Percentiles rank a stretch among this genome's conserved stretches.
These are phyloP conservation scores for Nannizzia gypsea DNA, from an alignment of 2,329 filamentous ascomycete species.

Conservation along the genomic window DNA sequence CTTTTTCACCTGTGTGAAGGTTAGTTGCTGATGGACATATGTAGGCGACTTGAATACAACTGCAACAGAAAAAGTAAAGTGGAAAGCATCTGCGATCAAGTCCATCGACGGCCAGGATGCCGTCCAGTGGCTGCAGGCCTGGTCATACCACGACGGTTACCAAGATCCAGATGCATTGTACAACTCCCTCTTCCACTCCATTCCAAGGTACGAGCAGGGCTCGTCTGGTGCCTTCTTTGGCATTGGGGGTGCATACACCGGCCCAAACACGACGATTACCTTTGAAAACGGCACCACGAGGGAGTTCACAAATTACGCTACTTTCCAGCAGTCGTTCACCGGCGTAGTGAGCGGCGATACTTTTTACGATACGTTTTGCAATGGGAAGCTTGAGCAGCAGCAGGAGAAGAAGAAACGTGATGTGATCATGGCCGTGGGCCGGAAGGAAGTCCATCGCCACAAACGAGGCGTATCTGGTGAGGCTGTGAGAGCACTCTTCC, in stretches of 20 bases:
- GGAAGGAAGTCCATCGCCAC: not conserved
- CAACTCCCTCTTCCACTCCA: constrained; percentile 22
- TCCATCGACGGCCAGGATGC: constrained; percentile 24
- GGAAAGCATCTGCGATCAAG: constrained; percentile 20
- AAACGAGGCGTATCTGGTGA: constrained; percentile 7
- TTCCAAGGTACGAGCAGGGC: constrained; percentile 8
- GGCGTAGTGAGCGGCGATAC: constrained; percentile 28
- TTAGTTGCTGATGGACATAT: constrained; percentile 6
- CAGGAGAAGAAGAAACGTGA: constrained; percentile 12
- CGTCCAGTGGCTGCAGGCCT: constrained; percentile 17
- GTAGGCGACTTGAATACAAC: constrained; percentile 12
- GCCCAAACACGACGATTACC: constrained; percentile 19
- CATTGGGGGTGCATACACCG: constrained; percentile 17
- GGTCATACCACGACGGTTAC: constrained; percentile 14
- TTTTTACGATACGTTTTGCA: constrained; percentile 32
- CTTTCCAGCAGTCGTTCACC: constrained; percentile 20
- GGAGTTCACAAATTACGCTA: constrained; percentile 19
- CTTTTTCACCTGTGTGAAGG: not conserved
- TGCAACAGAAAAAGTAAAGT: constrained; percentile 9
- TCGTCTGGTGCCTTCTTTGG: constrained; percentile 10
- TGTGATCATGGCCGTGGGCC: not conserved
- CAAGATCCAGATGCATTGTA: constrained; percentile 25
- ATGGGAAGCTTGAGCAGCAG: constrained; percentile 9
- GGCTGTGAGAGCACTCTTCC: constrained; percentile 22
- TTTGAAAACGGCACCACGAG: constrained; percentile 24